A percentile compares a stretch with the other conserved stretches of the same genome.
Conservation (phyloP, 176 grass and related monocot species). For the Carex parvula region DNA sequence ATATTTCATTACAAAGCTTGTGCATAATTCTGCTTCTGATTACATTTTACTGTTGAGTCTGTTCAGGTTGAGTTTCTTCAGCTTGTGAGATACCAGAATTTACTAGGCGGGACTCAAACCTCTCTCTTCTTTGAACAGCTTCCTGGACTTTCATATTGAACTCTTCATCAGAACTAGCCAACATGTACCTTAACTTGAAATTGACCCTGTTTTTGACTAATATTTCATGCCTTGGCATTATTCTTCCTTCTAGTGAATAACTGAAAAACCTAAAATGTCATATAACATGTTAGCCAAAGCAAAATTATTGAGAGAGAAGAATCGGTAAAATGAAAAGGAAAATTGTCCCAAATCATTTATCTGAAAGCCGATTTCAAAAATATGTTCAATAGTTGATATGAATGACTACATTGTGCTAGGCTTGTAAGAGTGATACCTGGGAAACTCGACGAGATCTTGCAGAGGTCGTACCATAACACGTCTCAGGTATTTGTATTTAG, state of each 20-base stretch:
- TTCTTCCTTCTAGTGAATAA: slow-evolving; percentile 76
- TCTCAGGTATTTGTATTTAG: slow-evolving; percentile 86
- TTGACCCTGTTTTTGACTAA: slow-evolving; percentile 73
- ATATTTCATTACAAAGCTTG: background rate
- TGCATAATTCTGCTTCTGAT: background rate
- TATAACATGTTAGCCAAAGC: background rate
- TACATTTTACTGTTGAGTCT: background rate
- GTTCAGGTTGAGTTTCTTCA: slow-evolving; percentile 1
- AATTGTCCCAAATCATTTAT: background rate
- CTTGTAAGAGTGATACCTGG: slow-evolving; percentile 43
- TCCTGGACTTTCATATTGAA: slow-evolving; percentile 57
- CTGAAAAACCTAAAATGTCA: slow-evolving; percentile 70
- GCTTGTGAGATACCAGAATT: slow-evolving; percentile 22
- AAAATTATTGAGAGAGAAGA: background rate
- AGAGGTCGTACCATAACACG: slow-evolving; percentile 91
- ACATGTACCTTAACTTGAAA: slow-evolving; percentile 91
- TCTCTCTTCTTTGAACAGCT: slow-evolving; percentile 59
- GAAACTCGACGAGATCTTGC: slow-evolving; percentile 82
- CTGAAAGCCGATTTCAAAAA: background rate
- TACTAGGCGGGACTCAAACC: slow-evolving; percentile 51
- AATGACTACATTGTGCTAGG: background rate
- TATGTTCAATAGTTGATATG: background rate
- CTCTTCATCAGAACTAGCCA: slow-evolving; percentile 62
- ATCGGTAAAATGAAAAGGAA: background rate
- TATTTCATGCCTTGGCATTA: slow-evolving; percentile 60